Evolutionary conservation across 495 filamentous ascomycete genomes (phyloP), one percentile per base, ranked within the genome.

Genomic region (Penicillium antarcticum): DNA sequence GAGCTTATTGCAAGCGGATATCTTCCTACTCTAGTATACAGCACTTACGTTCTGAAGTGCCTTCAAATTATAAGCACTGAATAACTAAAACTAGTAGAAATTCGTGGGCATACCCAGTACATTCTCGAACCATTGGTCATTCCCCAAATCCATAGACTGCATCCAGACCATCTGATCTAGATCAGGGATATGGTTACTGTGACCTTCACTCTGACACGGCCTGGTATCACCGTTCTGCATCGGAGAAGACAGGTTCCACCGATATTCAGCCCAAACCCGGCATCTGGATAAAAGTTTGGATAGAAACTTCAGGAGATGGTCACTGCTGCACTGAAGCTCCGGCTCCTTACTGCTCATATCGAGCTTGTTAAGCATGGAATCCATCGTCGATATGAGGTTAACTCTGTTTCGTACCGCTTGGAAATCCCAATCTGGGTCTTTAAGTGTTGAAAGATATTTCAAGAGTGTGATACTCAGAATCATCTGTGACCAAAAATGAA

Each of bases 401-500:
- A 73, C 59, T 17, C 49, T 67, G 40, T 68, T 63, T 17, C 60
- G 63, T 32, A 72, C 66, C 10, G 58, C 66, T 33, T 63, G 56
- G 16, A 57, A 59, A 49, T 76, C 69, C 73, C 74, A 76, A 1
- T 54, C 68, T 38, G 70, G 69, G 40, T 75, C 63, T 17, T 65
- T 44, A 7, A 75, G 65, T 1, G 60, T 68, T 1, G 70, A 73
- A 1, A 76, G 63, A 5, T 66, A 59, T 35, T 72, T 69, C 46
- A 76, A 62, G 6, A 73, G 46, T 5, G 63, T 65, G 17, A 71
- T 35, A 43, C 52, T 63, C 7, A 59, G 67, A 19, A 70, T 54
- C 34, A 75, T 51, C 26, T 75, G 71, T 1, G 62, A 64, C 65
- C 63, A 75, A 31, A 69, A 68, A 16, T 62, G 56, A 40, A 73